These are phyloP conservation scores for Boletus pseudo-olivaceus DNA, from an alignment of 768 basidiomycete genomes.

Conservation along the genomic window DNA sequence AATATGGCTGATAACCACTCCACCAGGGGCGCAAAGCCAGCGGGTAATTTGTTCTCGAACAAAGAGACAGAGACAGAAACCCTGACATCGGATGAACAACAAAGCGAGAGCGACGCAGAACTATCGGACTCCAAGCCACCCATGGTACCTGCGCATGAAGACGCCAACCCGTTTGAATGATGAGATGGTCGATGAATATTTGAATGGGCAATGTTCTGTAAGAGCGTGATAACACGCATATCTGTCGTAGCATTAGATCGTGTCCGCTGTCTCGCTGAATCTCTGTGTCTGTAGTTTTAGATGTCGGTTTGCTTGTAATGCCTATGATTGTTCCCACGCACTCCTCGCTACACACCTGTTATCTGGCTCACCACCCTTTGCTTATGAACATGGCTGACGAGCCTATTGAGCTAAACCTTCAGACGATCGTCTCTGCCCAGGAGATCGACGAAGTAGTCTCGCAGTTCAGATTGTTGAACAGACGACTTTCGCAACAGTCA, in stretches of 20 bases:
- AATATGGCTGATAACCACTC: background rate
- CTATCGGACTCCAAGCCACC: slow-evolving; percentile 31
- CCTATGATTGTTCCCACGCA: slow-evolving; percentile 29
- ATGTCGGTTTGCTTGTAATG: slow-evolving; percentile 21
- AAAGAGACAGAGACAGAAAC: slow-evolving; percentile 39
- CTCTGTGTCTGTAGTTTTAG: slow-evolving; percentile 25
- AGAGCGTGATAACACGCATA: slow-evolving; percentile 22
- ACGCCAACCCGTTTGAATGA: slow-evolving; percentile 68
- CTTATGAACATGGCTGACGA: slow-evolving; percentile 24
- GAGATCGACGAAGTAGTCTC: slow-evolving; percentile 31
- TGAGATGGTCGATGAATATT: slow-evolving; percentile 3
- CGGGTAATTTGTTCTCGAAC: slow-evolving; percentile 51
- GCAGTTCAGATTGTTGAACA: slow-evolving; percentile 27
- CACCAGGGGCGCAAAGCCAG: slow-evolving; percentile 57
- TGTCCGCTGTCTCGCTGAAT: slow-evolving; percentile 31
- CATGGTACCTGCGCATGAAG: slow-evolving; percentile 41
- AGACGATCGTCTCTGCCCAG: slow-evolving; percentile 19
- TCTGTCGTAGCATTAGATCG: slow-evolving; percentile 23
- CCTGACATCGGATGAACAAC: slow-evolving; percentile 26
- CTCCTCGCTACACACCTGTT: slow-evolving; percentile 8
- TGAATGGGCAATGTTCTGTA: slow-evolving; percentile 22
- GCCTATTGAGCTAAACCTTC: slow-evolving; percentile 4
- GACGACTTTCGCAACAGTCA: slow-evolving; percentile 28
- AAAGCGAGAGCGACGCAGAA: slow-evolving; percentile 38
- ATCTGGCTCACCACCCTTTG: background rate